These are phyloP conservation scores for Phalaenopsis equestris DNA, from an alignment of 106 monocot species.

Conservation along the genomic window DNA sequence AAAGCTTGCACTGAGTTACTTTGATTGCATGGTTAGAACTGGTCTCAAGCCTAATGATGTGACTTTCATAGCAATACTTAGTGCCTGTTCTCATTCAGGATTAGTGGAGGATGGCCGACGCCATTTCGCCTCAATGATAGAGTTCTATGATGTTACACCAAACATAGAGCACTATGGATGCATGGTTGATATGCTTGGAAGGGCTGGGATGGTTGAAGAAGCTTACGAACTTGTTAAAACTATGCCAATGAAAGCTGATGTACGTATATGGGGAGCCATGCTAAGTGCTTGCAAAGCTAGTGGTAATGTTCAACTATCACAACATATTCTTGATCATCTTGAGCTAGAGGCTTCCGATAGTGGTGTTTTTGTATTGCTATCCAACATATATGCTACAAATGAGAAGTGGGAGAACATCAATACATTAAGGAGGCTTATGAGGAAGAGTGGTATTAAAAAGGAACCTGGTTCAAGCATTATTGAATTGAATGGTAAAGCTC, in stretches of 20 bases:
- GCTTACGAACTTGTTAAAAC: constrained; percentile 47
- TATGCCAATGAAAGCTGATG: constrained; percentile 55
- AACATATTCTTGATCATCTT: constrained; percentile 42
- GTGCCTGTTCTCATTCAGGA: constrained; percentile 57
- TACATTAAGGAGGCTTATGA: constrained; percentile 55
- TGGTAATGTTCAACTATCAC: constrained; percentile 47
- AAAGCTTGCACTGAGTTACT: constrained; percentile 29
- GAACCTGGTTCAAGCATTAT: constrained; percentile 57
- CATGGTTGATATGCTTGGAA: constrained; percentile 74
- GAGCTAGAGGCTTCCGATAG: constrained; percentile 48
- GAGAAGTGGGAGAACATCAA: constrained; percentile 59
- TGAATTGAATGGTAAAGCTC: constrained; percentile 30
- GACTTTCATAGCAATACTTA: constrained; percentile 61
- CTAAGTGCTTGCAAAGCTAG: constrained; percentile 52
- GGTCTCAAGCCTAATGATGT: constrained; percentile 38
- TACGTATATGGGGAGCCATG: constrained; percentile 52
- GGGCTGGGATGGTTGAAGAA: constrained; percentile 45
- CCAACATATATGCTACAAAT: constrained; percentile 67
- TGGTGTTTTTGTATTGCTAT: constrained; percentile 58
- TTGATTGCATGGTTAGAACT: constrained; percentile 27
- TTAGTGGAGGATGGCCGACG: constrained; percentile 32
- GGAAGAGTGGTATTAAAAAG: constrained; percentile 43
- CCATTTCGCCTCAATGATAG: constrained; percentile 21
- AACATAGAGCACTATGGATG: constrained; percentile 29
- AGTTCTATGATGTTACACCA: background rate